Evolutionary conservation across 768 basidiomycete genomes (phyloP).

Genomic region (Arthromyces matolae): DNA sequence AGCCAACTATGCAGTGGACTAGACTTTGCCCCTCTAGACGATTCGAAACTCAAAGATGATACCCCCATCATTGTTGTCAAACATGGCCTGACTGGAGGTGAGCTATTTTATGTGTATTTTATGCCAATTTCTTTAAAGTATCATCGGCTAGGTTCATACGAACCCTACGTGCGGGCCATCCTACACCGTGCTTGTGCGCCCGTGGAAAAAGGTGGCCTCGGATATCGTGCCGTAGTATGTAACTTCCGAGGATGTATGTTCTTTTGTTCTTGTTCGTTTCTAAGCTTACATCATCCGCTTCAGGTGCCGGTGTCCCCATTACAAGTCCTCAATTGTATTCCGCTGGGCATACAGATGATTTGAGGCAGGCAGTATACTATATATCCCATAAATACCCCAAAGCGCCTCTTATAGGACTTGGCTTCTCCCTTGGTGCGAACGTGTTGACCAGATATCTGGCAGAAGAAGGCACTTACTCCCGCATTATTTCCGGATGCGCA

Average conservation of each 20-base stretch:
- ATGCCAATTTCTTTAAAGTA: conserved; percentile 5
- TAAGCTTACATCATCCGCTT: neutral
- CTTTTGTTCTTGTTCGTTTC: conserved; percentile 9
- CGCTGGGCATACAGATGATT: conserved; percentile 86
- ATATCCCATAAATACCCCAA: conserved; percentile 68
- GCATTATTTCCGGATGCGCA: conserved; percentile 62
- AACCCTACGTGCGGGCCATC: conserved; percentile 84
- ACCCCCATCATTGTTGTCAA: conserved; percentile 55
- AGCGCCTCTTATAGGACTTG: conserved; percentile 81
- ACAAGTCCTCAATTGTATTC: conserved; percentile 84
- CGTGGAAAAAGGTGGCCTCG: conserved; percentile 77
- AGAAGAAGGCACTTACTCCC: conserved; percentile 67
- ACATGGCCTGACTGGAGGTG: conserved; percentile 55
- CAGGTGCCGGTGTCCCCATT: conserved; percentile 82
- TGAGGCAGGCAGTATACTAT: conserved; percentile 76
- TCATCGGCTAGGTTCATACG: conserved; percentile 67
- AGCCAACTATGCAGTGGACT: conserved; percentile 43
- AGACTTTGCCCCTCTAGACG: conserved; percentile 55
- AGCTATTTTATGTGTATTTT: neutral
- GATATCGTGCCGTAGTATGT: conserved; percentile 85
- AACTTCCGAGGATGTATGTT: conserved; percentile 89
- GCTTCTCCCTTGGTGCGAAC: conserved; percentile 93
- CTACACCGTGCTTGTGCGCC: conserved; percentile 70
- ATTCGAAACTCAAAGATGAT: conserved; percentile 33
- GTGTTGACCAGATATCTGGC: conserved; percentile 87